Base-by-base conservation (phyloP, 164 flowering plant genomes). In the Vitis amurensis region DNA sequence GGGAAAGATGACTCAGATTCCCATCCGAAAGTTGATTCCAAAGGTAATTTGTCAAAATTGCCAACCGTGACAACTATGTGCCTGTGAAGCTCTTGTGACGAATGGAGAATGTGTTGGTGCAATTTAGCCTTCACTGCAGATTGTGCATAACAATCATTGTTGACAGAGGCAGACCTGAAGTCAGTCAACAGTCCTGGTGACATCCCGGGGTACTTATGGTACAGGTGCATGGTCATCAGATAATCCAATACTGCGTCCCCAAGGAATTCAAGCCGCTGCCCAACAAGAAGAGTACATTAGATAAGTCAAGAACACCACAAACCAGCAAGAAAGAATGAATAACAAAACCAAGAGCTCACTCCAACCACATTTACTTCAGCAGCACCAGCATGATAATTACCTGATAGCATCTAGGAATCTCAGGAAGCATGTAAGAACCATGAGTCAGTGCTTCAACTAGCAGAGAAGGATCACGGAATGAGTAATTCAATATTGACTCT, bases 171-270 rank as follows among this genome's bases (percentile, higher is more conserved):
- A 19, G 98, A 92, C 66, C 97, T 81, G 55, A 94, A 82, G 59
- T 94, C 97, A 8, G 97, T 94, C 44, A 94, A 52, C 9, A 82
- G 64, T 17, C 91, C 94, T 0, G 97, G 94, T 14, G 93, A 85
- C 61, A 88, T 53, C 44, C 90, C 87, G n/a, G 94, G 97, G 68
- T 89, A 84, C 64, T 80, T 78, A 2, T 71, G 23, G 68, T 86
- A 89, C 16, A 90, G 68, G 74, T 94, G 79, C n/a, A 66, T 9
- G 2, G 97, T 94, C 13, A 94, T 75, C 3, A 89, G 80, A 73
- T 86, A 85, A 82, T 94, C 98, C 68, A 94, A 72, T 30, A 90
- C 91, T 1, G 96, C 64, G 61, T 94, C 98, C n/a, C 98, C 98
- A 63, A 94, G 93, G 74, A 92, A 94, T 70, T 94, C 98, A 56